These are phyloP conservation scores for Rhodomyrtus psidioides DNA, from an alignment of 441 rosid species.

Conservation along the genomic window DNA sequence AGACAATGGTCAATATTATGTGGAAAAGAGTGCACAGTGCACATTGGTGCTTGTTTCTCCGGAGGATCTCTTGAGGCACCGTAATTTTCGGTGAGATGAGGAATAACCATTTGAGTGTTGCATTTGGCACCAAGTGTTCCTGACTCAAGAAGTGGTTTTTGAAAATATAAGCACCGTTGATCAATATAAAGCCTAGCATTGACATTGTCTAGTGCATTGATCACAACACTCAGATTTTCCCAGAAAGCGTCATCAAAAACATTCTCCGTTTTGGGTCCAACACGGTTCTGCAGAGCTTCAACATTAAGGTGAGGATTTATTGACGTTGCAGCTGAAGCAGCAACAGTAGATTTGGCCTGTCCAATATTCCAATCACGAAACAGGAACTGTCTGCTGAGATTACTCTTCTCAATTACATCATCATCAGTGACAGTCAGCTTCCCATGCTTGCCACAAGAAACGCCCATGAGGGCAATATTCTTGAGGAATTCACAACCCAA, in stretches of 20 bases:
- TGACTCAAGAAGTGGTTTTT: constrained; percentile 91
- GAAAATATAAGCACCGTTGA: constrained; percentile 84
- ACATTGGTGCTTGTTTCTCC: constrained; percentile 96
- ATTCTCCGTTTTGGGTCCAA: constrained; percentile 74
- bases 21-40: constrained; percentile 90
- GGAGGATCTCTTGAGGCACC: constrained; percentile 97
- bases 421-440: constrained; percentile 83
- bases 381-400: constrained; percentile 86
- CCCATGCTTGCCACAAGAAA: constrained; percentile 69
- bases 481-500: constrained; percentile 91
- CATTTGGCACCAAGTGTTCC: constrained; percentile 93
- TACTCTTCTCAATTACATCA: constrained; percentile 93
- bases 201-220: constrained; percentile 88
- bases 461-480: constrained; percentile 88
- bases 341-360: constrained; percentile 90
- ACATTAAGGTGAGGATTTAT: constrained; percentile 58
- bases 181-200: constrained; percentile 89
- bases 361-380: constrained; percentile 97
- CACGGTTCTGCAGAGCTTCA: constrained; percentile 86
- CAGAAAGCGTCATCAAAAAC: constrained; percentile 78
- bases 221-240: constrained; percentile 68
- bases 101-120: constrained; percentile 92
- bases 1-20: constrained; percentile 95
- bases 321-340: constrained; percentile 68
- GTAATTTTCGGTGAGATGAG: constrained; percentile 84